Evolutionary conservation across 768 basidiomycete genomes (phyloP), one percentile per base, ranked within the genome.

Genomic region (Lactarius akahatsu): DNA sequence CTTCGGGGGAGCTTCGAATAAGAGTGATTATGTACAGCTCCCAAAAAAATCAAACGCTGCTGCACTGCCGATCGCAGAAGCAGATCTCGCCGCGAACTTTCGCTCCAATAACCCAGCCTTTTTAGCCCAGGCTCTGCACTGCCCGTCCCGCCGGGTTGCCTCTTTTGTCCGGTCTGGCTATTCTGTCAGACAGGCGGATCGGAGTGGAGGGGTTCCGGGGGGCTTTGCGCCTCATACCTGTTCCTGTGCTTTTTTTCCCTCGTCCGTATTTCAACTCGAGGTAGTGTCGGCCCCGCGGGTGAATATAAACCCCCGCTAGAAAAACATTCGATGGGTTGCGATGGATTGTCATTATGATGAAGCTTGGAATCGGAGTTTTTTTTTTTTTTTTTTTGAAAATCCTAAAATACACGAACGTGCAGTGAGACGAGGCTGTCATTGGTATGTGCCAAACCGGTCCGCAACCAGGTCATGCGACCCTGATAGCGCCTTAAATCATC

Each of bases 61-160:
- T 32, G 32, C 38, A 41, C 41, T 41, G 16, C 41, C 41, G 41
- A 41, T 41, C 41, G 41, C 16, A 41, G 6, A 41, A 41, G 5
- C 41, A 41, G 41, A 41, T 41, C 41, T 41, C 15, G 41, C 38
- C 15, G 16, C 41, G 41, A 41, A 18, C 41, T 6, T 41, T 32
- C 41, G 41, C 41, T 18, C 41, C 34, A 34, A 34, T 41, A 10
- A 38, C 11, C 41, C 16, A 40, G 11, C 36, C 3, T 36, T 32
- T 36, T 36, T 36, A 36, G 36, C 36, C 10, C 36, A 2, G 36
- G 36, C 36, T 38, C 36, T 1, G 36, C 36, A 38, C 36, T 38
- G 36, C 36, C 38, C 38, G 15, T 52, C 50, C 50, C 50, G 50
- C 50, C 50, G 50, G 50, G 50, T 26, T 52, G 50, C 50, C 50